A percentile compares a stretch with the other conserved stretches of the same genome.
phyloP scores from a whole-genome alignment of 768 basidiomycete species.

The Udeniomyces megalosporus region DNA sequence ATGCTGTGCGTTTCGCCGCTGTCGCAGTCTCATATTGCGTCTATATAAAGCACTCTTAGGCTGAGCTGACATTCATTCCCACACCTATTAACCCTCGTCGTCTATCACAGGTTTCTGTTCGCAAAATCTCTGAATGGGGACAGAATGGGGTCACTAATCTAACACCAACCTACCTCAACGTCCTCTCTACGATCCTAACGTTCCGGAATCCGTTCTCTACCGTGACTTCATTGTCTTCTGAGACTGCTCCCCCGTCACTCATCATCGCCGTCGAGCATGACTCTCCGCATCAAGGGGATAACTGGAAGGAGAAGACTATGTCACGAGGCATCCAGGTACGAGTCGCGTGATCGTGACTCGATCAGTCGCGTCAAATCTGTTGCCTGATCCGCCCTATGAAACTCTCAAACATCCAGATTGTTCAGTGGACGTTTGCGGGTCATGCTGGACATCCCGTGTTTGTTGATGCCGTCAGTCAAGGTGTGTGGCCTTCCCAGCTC shows the following conservation, averaged over 20 bases:
- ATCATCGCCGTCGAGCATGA: constrained; percentile 8
- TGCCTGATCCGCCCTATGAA: neutral
- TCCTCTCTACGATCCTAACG: neutral
- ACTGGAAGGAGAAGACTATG: constrained; percentile 1
- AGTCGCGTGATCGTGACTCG: too few relatives aligned
- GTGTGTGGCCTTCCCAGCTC: too few relatives aligned
- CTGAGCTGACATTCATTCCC: neutral
- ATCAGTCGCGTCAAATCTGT: too few relatives aligned
- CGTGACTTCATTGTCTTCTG: neutral
- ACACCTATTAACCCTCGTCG: too few relatives aligned
- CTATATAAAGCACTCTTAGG: neutral
- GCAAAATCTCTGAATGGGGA: constrained; percentile 8
- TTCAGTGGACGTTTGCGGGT: constrained; percentile 2
- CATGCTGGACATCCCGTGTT: neutral
- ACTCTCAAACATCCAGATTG: neutral
- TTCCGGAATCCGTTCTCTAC: neutral
- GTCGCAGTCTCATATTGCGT: neutral
- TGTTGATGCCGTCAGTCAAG: neutral
- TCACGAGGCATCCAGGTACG: constrained; percentile 6
- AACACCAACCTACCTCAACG: neutral
- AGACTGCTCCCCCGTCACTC: neutral
- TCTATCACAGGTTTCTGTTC: constrained; percentile 1
- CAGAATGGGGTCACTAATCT: neutral
- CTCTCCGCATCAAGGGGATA: neutral
- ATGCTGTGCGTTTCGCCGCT: neutral